phyloP scores from a whole-genome alignment of 768 basidiomycete genomes.

The Suillus hirtellus region DNA sequence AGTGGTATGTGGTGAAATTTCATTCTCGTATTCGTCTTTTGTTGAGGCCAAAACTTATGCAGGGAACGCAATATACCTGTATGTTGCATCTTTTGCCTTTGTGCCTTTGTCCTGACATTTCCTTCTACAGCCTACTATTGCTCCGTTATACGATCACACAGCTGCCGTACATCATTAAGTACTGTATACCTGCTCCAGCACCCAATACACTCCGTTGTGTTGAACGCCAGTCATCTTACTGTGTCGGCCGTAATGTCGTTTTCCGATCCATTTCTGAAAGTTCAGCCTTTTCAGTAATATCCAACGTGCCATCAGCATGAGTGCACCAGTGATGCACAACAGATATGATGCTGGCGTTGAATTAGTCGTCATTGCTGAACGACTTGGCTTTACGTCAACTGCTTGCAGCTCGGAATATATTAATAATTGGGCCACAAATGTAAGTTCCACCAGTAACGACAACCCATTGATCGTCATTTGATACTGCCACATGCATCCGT shows the following conservation, averaged over 20 bases:
- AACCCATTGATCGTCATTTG: background rate
- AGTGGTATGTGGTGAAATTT: constrained; percentile 65
- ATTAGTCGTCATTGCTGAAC: background rate
- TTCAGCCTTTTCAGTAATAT: background rate
- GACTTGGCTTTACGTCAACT: background rate
- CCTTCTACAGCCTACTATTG: constrained; percentile 54
- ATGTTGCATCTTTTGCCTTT: constrained; percentile 31
- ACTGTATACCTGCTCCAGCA: constrained; percentile 8
- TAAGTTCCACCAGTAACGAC: background rate
- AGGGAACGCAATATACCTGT: constrained; percentile 87
- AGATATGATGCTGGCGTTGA: background rate
- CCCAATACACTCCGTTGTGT: constrained; percentile 2
- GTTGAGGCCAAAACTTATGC: constrained; percentile 18
- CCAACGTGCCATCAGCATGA: background rate
- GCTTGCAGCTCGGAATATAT: too few species aligned
- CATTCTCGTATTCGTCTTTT: background rate
- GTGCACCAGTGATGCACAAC: background rate
- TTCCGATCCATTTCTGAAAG: background rate
- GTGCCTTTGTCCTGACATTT: constrained; percentile 10
- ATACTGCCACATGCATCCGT: background rate
- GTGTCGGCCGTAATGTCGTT: background rate
- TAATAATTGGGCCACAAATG: background rate
- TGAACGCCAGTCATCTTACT: background rate
- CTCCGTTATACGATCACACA: constrained; percentile 64
- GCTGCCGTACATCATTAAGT: constrained; percentile 33